Conservation (phyloP, 2,329 filamentous ascomycete species). For the Aspergillus sp. region DNA sequence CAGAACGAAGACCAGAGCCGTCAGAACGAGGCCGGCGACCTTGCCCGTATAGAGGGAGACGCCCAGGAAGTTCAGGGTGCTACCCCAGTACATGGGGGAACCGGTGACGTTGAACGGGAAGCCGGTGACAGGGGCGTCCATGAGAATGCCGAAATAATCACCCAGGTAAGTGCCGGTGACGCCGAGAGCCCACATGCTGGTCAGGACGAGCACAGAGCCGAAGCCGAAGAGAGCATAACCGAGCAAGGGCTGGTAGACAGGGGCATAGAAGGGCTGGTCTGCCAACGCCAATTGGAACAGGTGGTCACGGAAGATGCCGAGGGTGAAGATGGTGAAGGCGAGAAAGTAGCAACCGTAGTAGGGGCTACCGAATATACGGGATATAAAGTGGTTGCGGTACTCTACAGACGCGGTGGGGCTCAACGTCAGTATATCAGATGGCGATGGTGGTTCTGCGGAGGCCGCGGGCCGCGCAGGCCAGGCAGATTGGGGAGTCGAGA, state of each 20-base stretch:
- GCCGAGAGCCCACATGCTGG: slow-evolving; percentile 83
- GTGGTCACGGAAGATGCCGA: slow-evolving; percentile 80
- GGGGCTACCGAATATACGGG: slow-evolving; percentile 72
- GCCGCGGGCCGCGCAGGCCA: background rate
- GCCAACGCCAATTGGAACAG: slow-evolving; percentile 79
- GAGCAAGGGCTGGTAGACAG: slow-evolving; percentile 55
- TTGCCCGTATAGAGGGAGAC: slow-evolving; percentile 77
- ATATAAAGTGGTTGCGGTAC: slow-evolving; percentile 83
- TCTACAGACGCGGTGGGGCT: slow-evolving; percentile 47
- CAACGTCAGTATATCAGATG: slow-evolving; percentile 7
- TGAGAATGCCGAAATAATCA: slow-evolving; percentile 97
- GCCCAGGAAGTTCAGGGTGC: slow-evolving; percentile 83
- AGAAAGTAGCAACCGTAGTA: slow-evolving; percentile 81
- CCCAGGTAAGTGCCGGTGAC: slow-evolving; percentile 94
- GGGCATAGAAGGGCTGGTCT: slow-evolving; percentile 63
- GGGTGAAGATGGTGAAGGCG: slow-evolving; percentile 77
- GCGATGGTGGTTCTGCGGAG: background rate
- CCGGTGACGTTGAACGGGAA: slow-evolving; percentile 92
- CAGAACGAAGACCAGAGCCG: slow-evolving; percentile 61
- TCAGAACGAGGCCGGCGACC: slow-evolving; percentile 73
- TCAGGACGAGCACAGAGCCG: slow-evolving; percentile 78
- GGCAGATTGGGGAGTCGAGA: slow-evolving; percentile 11
- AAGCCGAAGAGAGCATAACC: slow-evolving; percentile 61
- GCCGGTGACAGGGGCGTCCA: slow-evolving; percentile 86
- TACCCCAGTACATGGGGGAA: slow-evolving; percentile 95